Conservation (phyloP, 192 early-diverging fungal species). For the Obelidium mucronatum region DNA sequence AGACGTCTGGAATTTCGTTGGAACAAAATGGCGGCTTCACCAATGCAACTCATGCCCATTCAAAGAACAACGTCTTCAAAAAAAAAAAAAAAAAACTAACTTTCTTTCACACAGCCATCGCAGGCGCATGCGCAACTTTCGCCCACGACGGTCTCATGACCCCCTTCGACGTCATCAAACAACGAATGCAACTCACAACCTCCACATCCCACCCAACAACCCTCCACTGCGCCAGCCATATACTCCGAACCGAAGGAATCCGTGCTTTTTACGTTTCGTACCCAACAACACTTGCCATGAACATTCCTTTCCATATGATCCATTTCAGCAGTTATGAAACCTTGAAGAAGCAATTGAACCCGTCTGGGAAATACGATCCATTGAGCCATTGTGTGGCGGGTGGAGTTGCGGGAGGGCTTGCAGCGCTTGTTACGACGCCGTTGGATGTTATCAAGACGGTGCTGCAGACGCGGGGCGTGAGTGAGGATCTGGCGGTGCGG, state of each 20-base stretch:
- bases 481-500: slow-evolving; percentile 73
- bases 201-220: slow-evolving; percentile 74
- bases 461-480: slow-evolving; percentile 87
- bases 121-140: slow-evolving; percentile 89
- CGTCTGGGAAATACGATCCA: slow-evolving; percentile 83
- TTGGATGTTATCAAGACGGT: slow-evolving; percentile 97
- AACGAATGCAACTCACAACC: slow-evolving; percentile 87
- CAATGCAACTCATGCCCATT: neutral
- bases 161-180: slow-evolving; percentile 97
- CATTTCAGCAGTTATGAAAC: slow-evolving; percentile 95
- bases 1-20: neutral
- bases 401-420: slow-evolving; percentile 87
- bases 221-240: slow-evolving; percentile 69
- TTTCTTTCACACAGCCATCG: slow-evolving; percentile 58
- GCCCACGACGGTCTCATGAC: slow-evolving; percentile 92
- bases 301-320: slow-evolving; percentile 93
- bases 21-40: neutral
- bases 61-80: neutral
- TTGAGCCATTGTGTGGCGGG: slow-evolving; percentile 86
- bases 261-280: slow-evolving; percentile 92
- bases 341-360: slow-evolving; percentile 84
- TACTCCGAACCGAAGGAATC: slow-evolving; percentile 81
- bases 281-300: slow-evolving; percentile 94
- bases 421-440: slow-evolving; percentile 88
- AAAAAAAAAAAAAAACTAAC: neutral